Evolutionary conservation across 805 yeast species (phyloP), one percentile per base, ranked within the genome.

Genomic region (Blastobotrys mokoenaii): DNA sequence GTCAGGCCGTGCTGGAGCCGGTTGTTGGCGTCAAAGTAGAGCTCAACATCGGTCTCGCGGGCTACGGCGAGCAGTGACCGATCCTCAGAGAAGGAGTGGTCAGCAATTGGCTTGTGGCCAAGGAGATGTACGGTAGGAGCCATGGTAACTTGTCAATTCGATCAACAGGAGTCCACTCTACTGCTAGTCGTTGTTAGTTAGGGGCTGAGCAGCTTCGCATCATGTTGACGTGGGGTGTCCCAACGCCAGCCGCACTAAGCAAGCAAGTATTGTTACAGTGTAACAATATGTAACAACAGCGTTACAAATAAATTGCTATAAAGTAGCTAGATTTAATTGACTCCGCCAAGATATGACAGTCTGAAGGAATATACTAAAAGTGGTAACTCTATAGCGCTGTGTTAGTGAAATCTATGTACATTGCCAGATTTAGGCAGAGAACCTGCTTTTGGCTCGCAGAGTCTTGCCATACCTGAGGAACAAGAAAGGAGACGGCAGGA

Each of bases 101-200:
- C 96, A 59, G 89, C 85, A 58, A 89, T 85, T 51, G 96, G 90
- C 46, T 74, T 75, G 63, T 81, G 84, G 52, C 94, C 88, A 59
- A 90, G 77, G 59, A 44, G 40, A 35, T 50, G 52, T 2, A 48
- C 52, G 27, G 14, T 36, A 14, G 55, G 50, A 10, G 32, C 22
- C 35, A 32, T 22, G 35, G 3, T 12, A 18, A 39, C 44, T 22
- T 17, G 11, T 20, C 12, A 7, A 30, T 8, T 22, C 5, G 17
- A 20, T 25, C 18, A 48, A 48, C 63, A 61, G 66, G 65, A 63
- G 66, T 47, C 63, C 48, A 56, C 66, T 63, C 66, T 56, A 63
- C 67, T 61, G 61, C 38, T 36, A 39, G 12, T 15, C 17, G 29
- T 36, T 8, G 9, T 10, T 15, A 12, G 39, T 11, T 16, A 8